These are phyloP conservation scores for Bromus sterilis DNA, from an alignment of 176 grass and related monocot species.

Conservation along the genomic window DNA sequence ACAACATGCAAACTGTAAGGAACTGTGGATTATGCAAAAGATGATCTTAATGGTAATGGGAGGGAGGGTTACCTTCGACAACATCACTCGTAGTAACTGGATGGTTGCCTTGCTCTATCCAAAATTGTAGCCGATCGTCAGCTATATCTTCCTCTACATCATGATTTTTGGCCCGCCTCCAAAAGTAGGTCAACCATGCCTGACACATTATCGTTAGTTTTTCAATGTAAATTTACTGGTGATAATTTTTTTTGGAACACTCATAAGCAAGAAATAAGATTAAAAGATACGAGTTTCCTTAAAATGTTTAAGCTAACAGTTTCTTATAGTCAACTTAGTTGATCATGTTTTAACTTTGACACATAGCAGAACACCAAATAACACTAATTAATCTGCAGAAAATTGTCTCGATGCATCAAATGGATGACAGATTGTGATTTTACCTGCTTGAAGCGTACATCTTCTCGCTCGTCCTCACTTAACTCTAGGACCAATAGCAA, in stretches of 20 bases:
- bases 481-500: conserved; percentile 58
- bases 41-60: not conserved
- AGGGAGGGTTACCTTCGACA: conserved; percentile 59
- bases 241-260: no score
- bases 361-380: not conserved
- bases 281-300: not conserved
- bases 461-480: conserved; percentile 74
- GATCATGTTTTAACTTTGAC: not conserved
- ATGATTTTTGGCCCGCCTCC: conserved; percentile 80
- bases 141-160: conserved; percentile 94
- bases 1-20: not conserved
- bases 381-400: not conserved
- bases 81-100: conserved; percentile 45
- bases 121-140: conserved; percentile 88
- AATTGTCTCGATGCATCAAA: conserved; percentile 1
- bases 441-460: conserved; percentile 94
- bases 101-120: conserved; percentile 81
- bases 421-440: not conserved
- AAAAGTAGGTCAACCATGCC: conserved; percentile 93
- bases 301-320: conserved; percentile 8
- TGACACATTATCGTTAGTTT: conserved; percentile 19
- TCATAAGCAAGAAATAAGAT: not conserved
- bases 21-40: not conserved
- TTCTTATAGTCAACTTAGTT: not conserved
- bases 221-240: not conserved